Evolutionary conservation across 164 flowering plant genomes (phyloP).

Genomic region (Dillenia suffruticosa): DNA sequence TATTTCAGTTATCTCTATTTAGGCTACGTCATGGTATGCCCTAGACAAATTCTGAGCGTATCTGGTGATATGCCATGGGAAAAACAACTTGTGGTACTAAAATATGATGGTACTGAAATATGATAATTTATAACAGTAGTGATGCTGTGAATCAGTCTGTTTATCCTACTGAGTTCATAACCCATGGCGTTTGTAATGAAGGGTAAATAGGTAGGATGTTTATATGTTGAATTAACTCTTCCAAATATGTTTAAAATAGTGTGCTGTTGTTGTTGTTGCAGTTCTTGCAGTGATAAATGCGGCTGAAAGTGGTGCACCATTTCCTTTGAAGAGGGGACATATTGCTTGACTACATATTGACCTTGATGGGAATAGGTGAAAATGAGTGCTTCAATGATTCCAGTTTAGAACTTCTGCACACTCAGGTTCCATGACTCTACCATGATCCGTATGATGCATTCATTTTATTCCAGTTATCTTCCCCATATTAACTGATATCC

Average conservation of each 20-base stretch:
- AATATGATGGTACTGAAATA: too few relatives aligned
- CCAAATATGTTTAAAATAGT: neutral
- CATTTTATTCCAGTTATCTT: slow-evolving; percentile 5
- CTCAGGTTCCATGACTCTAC: slow-evolving; percentile 52
- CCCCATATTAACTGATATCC: neutral
- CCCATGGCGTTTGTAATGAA: too few relatives aligned
- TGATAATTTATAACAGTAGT: neutral
- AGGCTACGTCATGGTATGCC: too few relatives aligned
- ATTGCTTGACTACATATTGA: slow-evolving; percentile 82
- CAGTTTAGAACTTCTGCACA: slow-evolving; percentile 69
- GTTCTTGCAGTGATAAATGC: slow-evolving; percentile 94
- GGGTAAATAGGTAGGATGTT: too few relatives aligned
- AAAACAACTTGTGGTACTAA: too few relatives aligned
- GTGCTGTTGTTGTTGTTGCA: slow-evolving; percentile 29
- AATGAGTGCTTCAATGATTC: slow-evolving; percentile 58
- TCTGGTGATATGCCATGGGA: too few relatives aligned
- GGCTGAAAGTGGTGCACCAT: slow-evolving; percentile 79
- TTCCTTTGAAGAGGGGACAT: slow-evolving; percentile 86
- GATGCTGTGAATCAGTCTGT: neutral
- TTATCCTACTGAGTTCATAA: neutral
- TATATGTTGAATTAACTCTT: too few relatives aligned
- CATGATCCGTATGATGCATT: neutral
- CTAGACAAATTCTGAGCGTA: too few relatives aligned
- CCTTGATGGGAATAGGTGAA: slow-evolving; percentile 93
- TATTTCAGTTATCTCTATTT: too few relatives aligned